phyloP scores from a whole-genome alignment of 73 alveolate species.

The Durusdinium trenchii region DNA sequence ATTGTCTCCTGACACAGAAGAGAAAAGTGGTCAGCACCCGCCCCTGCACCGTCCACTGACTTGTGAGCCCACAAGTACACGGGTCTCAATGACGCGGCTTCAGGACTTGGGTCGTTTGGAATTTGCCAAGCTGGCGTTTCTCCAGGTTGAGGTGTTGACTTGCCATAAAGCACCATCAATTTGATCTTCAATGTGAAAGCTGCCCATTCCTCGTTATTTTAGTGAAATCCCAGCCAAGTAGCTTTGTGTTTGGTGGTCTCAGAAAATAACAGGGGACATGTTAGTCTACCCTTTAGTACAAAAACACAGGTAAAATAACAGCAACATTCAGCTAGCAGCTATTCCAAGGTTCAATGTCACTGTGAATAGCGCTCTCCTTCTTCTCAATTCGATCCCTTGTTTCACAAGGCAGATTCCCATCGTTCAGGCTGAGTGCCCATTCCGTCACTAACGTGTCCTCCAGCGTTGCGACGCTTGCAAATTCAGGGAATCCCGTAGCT shows the following conservation, averaged over 20 bases:
- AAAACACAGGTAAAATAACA: neutral
- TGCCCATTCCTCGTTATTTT: neutral
- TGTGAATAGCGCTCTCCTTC: neutral
- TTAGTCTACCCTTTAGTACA: no score
- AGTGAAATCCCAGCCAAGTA: no score
- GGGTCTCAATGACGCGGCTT: neutral
- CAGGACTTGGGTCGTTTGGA: neutral
- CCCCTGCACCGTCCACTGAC: neutral
- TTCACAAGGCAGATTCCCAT: neutral
- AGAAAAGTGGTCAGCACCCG: neutral
- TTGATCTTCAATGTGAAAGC: neutral
- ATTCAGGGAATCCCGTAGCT: neutral
- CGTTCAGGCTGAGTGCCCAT: neutral
- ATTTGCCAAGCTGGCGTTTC: neutral
- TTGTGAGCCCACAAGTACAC: neutral
- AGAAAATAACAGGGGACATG: neutral
- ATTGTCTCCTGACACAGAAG: neutral
- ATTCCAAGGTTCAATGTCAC: neutral
- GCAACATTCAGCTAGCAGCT: neutral
- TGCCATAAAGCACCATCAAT: neutral
- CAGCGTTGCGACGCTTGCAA: neutral
- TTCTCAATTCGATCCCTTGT: neutral
- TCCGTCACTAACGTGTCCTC: neutral
- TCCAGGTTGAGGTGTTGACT: neutral
- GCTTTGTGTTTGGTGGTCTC: no score